These are phyloP conservation scores for Glonium stellatum DNA, from an alignment of 495 filamentous ascomycete species.

Conservation along the genomic window DNA sequence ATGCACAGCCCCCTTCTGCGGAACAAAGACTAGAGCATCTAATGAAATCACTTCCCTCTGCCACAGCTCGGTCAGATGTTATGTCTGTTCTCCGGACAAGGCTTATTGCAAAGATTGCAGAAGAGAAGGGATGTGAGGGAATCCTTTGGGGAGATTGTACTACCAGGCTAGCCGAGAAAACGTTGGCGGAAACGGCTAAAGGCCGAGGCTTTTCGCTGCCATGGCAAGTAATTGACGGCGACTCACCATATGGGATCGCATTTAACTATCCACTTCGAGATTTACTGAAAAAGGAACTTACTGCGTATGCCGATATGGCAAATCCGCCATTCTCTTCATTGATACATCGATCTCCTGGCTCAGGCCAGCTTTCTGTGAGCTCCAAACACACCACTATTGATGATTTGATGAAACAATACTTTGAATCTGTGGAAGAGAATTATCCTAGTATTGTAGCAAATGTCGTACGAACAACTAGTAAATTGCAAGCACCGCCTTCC, in stretches of 20 bases:
- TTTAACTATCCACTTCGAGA: conserved; percentile 74
- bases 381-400: conserved; percentile 72
- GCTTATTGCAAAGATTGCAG: conserved; percentile 60
- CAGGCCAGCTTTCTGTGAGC: conserved; percentile 14
- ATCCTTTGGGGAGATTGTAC: conserved; percentile 82
- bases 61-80: conserved; percentile 72
- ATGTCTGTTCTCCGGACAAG: conserved; percentile 59
- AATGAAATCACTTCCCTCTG: conserved; percentile 48
- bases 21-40: neutral
- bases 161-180: conserved; percentile 77
- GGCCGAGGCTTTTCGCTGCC: conserved; percentile 77
- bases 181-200: conserved; percentile 81
- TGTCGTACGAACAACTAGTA: conserved; percentile 79
- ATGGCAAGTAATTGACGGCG: conserved; percentile 71
- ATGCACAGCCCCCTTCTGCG: conserved; percentile 22
- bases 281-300: conserved; percentile 70
- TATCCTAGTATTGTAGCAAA: conserved; percentile 93
- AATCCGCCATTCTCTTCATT: conserved; percentile 46
- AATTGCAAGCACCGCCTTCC: conserved; percentile 44
- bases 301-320: conserved; percentile 50
- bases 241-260: conserved; percentile 50
- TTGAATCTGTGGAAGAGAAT: conserved; percentile 74
- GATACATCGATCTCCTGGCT: conserved; percentile 27
- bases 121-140: conserved; percentile 51
- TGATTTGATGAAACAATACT: conserved; percentile 81